Percentiles rank a stretch among this genome's conserved stretches.
Evolutionary conservation across 1,284 basidiomycete species (phyloP).

Genomic region (Tilletia setariae): DNA sequence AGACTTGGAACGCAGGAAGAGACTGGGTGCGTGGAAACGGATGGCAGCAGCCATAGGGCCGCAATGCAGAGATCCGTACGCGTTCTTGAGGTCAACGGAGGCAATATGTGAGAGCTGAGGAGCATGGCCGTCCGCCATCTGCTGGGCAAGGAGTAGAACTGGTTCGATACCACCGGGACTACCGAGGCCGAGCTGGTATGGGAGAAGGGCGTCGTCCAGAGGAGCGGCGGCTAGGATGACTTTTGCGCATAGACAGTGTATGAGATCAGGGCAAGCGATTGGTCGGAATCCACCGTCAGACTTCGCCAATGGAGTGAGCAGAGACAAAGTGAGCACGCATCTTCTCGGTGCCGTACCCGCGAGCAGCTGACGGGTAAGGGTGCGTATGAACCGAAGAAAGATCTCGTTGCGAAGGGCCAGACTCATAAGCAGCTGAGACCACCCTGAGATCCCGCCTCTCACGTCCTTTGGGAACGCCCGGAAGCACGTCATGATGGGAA

Average conservation of each 20-base stretch:
- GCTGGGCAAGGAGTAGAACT: conserved; percentile 1
- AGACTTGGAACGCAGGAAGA: background rate
- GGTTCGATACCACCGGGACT: background rate
- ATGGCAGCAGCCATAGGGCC: background rate
- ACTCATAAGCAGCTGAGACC: background rate
- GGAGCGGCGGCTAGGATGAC: background rate
- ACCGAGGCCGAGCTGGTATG: background rate
- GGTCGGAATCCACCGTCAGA: conserved; percentile 8
- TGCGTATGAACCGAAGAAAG: background rate
- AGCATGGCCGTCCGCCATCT: background rate
- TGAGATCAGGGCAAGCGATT: conserved; percentile 7
- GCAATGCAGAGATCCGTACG: background rate
- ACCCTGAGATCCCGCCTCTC: background rate
- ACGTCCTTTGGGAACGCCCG: background rate
- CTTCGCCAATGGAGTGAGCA: background rate
- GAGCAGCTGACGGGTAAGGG: background rate
- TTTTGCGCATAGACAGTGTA: conserved; percentile 2
- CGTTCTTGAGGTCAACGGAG: background rate
- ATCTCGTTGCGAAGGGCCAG: background rate
- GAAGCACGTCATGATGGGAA: background rate
- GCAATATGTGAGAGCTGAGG: background rate
- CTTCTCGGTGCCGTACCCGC: background rate
- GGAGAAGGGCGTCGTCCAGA: background rate
- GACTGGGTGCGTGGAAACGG: background rate
- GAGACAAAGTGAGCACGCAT: background rate